A percentile compares a stretch with the other conserved stretches of the same genome.
Conservation (phyloP, 2,329 filamentous ascomycete species). For the Lecanosticta acicola region DNA sequence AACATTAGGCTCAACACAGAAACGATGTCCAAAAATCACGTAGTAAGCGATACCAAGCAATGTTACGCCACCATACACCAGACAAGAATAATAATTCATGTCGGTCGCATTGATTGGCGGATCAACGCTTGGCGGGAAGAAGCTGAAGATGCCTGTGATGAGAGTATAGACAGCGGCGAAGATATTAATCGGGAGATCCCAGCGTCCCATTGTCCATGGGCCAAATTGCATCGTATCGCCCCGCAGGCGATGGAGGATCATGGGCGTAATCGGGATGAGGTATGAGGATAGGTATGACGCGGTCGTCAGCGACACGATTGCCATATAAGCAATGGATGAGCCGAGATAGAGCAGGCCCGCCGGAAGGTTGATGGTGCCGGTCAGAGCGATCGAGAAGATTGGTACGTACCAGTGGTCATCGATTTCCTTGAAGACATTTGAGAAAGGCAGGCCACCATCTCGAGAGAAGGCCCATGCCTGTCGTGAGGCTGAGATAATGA, state of each 20-base stretch:
- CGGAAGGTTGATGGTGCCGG: conserved; percentile 23
- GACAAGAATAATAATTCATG: conserved; percentile 43
- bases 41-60: conserved; percentile 9
- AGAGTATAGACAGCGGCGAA: conserved; percentile 37
- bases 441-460: conserved; percentile 29
- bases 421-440: conserved; percentile 1
- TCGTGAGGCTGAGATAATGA: conserved; percentile 20
- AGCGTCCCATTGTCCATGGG: conserved; percentile 36
- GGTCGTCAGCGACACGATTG: conserved; percentile 37
- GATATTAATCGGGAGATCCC: conserved; percentile 37
- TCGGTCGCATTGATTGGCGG: conserved; percentile 33
- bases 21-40: not conserved
- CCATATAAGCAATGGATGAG: conserved; percentile 37
- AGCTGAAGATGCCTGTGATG: conserved; percentile 45
- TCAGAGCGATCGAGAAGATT: conserved; percentile 13
- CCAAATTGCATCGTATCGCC: conserved; percentile 31
- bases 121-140: conserved; percentile 41
- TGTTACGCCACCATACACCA: conserved; percentile 15
- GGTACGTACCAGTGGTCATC: not conserved
- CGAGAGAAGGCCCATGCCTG: conserved; percentile 33
- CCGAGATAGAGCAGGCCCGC: conserved; percentile 35
- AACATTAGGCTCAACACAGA: not conserved
- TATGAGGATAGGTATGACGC: conserved; percentile 38
- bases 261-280: conserved; percentile 32
- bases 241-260: conserved; percentile 34